Evolutionary conservation across 75 land plant species (phyloP), one percentile per base, ranked within the genome.

Genomic region (Adiantum capillusveneris): DNA sequence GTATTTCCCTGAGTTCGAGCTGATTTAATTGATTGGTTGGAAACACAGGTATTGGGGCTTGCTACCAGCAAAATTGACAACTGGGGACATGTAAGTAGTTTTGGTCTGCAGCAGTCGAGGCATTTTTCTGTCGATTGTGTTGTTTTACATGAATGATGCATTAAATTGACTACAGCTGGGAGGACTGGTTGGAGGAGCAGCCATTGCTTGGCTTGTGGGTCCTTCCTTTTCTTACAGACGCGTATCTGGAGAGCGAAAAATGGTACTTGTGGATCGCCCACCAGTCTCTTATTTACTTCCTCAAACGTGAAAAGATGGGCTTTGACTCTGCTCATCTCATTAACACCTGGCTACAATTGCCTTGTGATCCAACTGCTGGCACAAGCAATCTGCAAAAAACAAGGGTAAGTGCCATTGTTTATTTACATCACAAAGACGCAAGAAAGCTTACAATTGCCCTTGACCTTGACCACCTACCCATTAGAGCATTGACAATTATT

Each of bases 11-110:
- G n/a, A n/a, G n/a, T n/a, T n/a, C n/a, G n/a, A n/a, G n/a, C n/a
- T n/a, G n/a, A n/a, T n/a, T n/a, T n/a, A n/a, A n/a, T n/a, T n/a
- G n/a, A n/a, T n/a, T n/a, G n/a, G n/a, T n/a, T n/a, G n/a, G 9
- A 34, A 34, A 34, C 37, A 34, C 69, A 72, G 75, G 69, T 52
- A 12, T 65, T 72, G 31, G 75, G 75, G 12, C 31, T 72, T 21
- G 24, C 67, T 14, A 51, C 53, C 24, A 44, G 60, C 26, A 60
- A 34, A 18, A 62, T 72, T 44, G 75, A 72, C 28, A 72, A 72
- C 51, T 72, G 75, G 75, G 69, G 75, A 0, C 75, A 72, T 59
- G 75, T 72, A 65, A 72, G 75, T 24, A 7, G 26, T 24, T 25
- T 45, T 31, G 7, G 22, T 42, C 9, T 9, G 7, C 37, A 3